phyloP scores from a whole-genome alignment of 176 grass and related monocot species.

The Hyparrhenia diplandra region DNA sequence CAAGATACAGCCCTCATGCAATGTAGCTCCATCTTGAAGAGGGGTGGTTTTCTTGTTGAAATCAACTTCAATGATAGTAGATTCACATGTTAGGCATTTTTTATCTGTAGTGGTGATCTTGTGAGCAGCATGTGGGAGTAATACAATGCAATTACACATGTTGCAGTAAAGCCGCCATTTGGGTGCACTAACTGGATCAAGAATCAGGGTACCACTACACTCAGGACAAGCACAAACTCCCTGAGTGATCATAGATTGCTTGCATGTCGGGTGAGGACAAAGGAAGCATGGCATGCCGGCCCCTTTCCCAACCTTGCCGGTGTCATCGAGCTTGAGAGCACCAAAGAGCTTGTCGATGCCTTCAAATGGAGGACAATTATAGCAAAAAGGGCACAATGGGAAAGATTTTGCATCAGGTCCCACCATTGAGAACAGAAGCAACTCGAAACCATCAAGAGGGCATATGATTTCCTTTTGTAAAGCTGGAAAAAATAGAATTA shows the following conservation, averaged over 20 bases:
- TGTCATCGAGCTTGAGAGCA: conserved; percentile 55
- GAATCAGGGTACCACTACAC: conserved; percentile 77
- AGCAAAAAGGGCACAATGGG: conserved; percentile 90
- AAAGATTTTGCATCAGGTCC: conserved; percentile 87
- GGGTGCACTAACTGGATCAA: conserved; percentile 89
- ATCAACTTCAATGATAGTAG: conserved; percentile 90
- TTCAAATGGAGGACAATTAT: conserved; percentile 91
- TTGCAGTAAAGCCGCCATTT: conserved; percentile 97
- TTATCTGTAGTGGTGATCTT: conserved; percentile 69
- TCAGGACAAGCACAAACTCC: conserved; percentile 95
- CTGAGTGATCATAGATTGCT: conserved; percentile 88
- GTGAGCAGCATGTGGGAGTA: conserved; percentile 77
- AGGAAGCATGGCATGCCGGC: conserved; percentile 97
- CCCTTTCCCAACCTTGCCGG: conserved; percentile 63
- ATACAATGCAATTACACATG: conserved; percentile 82
- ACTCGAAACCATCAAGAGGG: conserved; percentile 90
- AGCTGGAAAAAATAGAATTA: conserved; percentile 55
- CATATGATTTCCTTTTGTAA: conserved; percentile 95
- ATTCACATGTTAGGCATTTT: conserved; percentile 72
- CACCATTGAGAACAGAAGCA: conserved; percentile 79
- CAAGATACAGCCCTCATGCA: conserved; percentile 88
- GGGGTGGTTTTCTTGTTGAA: conserved; percentile 98
- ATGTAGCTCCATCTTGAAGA: conserved; percentile 66
- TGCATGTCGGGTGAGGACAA: conserved; percentile 84
- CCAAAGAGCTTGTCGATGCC: conserved; percentile 87